phyloP scores from a whole-genome alignment of 257 asterid genomes.

The Solanum bulbocastanum region DNA sequence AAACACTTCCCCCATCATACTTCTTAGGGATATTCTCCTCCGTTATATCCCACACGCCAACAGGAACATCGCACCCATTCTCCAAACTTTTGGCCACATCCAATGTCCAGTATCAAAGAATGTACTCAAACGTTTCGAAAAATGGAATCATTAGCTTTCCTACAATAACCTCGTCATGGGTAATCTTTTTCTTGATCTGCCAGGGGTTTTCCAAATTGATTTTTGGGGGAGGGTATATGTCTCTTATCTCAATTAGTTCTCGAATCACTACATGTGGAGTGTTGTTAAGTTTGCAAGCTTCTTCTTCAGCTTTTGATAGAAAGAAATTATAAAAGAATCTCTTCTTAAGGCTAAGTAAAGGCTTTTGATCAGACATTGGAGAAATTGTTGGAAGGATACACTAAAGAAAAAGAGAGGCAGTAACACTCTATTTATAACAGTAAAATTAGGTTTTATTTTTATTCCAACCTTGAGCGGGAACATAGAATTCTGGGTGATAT shows the following conservation, averaged over 20 bases:
- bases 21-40: conserved; percentile 14
- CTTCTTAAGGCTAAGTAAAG: neutral
- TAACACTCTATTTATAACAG: no score
- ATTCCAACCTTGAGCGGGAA: no score
- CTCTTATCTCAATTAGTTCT: conserved; percentile 32
- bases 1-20: conserved; percentile 5
- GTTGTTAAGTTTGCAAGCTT: neutral
- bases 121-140: conserved; percentile 13
- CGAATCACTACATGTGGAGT: neutral
- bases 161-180: neutral
- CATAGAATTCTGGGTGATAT: no score
- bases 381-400: no score
- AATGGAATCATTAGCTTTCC: neutral
- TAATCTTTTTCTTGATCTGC: conserved; percentile 27
- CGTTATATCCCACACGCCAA: conserved; percentile 39
- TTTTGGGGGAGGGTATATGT: conserved; percentile 20
- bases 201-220: conserved; percentile 21
- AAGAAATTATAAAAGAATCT: no score
- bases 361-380: no score
- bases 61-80: conserved; percentile 13
- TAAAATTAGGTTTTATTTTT: no score
- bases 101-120: conserved; percentile 37
- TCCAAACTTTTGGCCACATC: conserved; percentile 20
- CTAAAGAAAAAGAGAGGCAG: no score
- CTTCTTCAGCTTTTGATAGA: neutral